A percentile compares a stretch with the other conserved stretches of the same genome.
Conservation (phyloP, 257 asterid genomes). For the Petunia axillaris region DNA sequence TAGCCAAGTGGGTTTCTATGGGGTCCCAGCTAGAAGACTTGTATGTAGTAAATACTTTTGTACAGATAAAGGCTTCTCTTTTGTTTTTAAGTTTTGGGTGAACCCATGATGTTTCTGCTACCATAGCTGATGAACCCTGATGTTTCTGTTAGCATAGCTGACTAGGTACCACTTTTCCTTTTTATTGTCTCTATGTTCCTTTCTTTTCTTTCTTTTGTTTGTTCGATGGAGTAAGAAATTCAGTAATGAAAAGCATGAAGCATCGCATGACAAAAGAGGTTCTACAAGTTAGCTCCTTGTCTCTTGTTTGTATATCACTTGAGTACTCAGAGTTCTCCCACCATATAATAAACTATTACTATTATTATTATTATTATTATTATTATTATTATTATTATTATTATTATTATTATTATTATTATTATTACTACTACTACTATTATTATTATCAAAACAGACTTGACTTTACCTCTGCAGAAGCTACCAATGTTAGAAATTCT, state of each 20-base stretch:
- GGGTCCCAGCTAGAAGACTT: not conserved
- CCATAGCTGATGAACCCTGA: not conserved
- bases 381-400: too few relatives aligned
- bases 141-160: conserved; percentile 5
- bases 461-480: conserved; percentile 91
- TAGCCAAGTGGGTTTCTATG: conserved; percentile 10
- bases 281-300: not conserved
- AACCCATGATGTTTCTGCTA: not conserved
- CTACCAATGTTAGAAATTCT: conserved; percentile 90
- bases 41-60: not conserved
- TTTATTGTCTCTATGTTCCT: not conserved
- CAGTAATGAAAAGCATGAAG: too few relatives aligned
- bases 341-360: too few relatives aligned
- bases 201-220: not conserved
- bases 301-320: not conserved
- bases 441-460: conserved; percentile 13
- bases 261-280: not conserved
- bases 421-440: not conserved
- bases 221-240: too few relatives aligned
- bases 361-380: too few relatives aligned
- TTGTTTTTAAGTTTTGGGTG: not conserved
- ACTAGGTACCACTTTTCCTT: not conserved
- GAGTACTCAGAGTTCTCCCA: not conserved
- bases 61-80: not conserved
- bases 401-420: too few relatives aligned